Evolutionary conservation across 208 protist species (phyloP).

Genomic region (Strigomonas culicis): DNA sequence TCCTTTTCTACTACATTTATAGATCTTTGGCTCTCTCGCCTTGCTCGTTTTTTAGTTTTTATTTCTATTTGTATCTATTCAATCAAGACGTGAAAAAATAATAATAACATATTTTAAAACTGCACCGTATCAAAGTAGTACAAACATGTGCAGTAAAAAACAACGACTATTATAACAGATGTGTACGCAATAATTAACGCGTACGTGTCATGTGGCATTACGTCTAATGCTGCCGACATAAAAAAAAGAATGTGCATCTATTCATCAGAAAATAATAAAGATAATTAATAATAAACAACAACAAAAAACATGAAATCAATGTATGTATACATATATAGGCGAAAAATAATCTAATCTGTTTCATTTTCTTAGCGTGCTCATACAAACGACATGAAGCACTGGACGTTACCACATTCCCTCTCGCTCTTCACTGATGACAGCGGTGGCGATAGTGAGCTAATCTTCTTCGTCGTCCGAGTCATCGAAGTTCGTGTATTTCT

Average conservation of each 20-base stretch:
- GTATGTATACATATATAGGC: neutral
- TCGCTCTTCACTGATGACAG: neutral
- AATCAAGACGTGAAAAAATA: neutral
- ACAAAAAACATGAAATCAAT: no score
- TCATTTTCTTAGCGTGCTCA: neutral
- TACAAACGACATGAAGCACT: no score
- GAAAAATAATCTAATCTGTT: neutral
- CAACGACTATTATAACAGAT: neutral
- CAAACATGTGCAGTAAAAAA: neutral
- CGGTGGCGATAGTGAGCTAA: neutral
- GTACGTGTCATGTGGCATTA: neutral
- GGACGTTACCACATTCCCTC: no score
- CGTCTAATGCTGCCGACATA: neutral
- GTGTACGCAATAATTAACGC: slow-evolving; percentile 6
- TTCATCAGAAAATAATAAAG: slow-evolving; percentile 7
- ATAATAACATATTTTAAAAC: neutral
- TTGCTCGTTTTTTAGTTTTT: slow-evolving; percentile 4
- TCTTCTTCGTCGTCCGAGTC: slow-evolving; percentile 23
- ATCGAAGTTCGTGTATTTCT: slow-evolving; percentile 38
- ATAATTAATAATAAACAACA: neutral
- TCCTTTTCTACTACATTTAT: no score
- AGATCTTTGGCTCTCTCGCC: no score
- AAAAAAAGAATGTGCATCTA: slow-evolving; percentile 14
- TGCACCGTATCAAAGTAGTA: neutral
- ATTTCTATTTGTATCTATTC: neutral